Percentiles rank a stretch among this genome's conserved stretches.
These are phyloP conservation scores for Penicillium brasilianum DNA, from an alignment of 2,329 filamentous ascomycete species.

Conservation along the genomic window DNA sequence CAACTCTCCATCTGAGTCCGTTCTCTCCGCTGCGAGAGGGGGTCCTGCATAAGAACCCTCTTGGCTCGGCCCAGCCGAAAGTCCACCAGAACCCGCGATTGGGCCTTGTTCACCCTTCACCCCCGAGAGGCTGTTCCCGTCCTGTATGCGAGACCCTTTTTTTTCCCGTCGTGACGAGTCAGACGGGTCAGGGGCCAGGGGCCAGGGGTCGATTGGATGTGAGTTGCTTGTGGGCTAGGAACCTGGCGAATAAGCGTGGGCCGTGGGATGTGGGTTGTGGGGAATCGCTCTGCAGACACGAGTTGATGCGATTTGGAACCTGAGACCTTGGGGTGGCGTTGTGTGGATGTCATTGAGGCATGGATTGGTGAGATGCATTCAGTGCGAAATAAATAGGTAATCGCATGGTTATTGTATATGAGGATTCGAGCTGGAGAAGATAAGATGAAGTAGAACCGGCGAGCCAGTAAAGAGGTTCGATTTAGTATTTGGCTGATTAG, in stretches of 20 bases:
- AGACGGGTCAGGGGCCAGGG: background rate
- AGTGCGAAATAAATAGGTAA: too few species aligned
- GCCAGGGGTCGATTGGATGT: conserved; percentile 1
- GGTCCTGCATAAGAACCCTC: conserved; percentile 2
- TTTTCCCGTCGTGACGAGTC: background rate
- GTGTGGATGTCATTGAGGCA: background rate
- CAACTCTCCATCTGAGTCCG: background rate
- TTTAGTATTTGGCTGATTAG: background rate
- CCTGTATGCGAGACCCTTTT: conserved; percentile 1
- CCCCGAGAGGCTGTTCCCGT: background rate
- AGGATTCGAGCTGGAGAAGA: too few species aligned
- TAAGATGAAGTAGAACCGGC: background rate
- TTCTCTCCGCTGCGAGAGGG: background rate
- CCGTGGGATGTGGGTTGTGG: background rate
- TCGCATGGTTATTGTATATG: too few species aligned
- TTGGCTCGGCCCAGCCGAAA: conserved; percentile 4
- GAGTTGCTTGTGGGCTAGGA: conserved; percentile 16
- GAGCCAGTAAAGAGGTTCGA: background rate
- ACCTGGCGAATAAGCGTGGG: conserved; percentile 19
- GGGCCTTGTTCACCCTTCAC: background rate
- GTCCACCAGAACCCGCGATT: background rate
- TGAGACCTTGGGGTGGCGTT: background rate
- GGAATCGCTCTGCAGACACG: conserved; percentile 12
- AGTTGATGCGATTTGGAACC: background rate
- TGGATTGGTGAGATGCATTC: background rate